Percentiles rank a stretch among this genome's conserved stretches.
phyloP scores from a whole-genome alignment of 1,284 basidiomycete species.

The Ganoderma lingzhi region DNA sequence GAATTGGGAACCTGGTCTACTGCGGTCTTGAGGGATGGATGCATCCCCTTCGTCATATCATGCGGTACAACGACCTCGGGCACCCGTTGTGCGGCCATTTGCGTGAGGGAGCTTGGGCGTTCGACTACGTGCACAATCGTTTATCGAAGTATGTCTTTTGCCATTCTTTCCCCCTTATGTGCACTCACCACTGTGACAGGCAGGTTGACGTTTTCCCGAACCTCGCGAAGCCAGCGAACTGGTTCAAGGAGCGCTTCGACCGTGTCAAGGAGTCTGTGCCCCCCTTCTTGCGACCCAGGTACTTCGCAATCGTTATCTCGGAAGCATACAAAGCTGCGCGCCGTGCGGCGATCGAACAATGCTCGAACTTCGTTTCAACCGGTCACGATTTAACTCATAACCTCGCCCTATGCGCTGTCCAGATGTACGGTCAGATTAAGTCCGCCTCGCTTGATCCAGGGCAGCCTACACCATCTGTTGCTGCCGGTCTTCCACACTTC shows the following conservation, averaged over 20 bases:
- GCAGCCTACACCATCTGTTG: slow-evolving; percentile 79
- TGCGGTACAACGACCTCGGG: slow-evolving; percentile 90
- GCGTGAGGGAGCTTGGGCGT: slow-evolving; percentile 87
- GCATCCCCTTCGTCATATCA: slow-evolving; percentile 83
- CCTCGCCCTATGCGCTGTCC: slow-evolving; percentile 86
- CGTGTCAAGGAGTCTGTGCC: slow-evolving; percentile 78
- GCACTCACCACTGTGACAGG: slow-evolving; percentile 47
- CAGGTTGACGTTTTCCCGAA: slow-evolving; percentile 74
- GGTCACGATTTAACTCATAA: slow-evolving; percentile 92
- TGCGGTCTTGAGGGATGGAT: slow-evolving; percentile 98
- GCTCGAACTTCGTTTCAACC: slow-evolving; percentile 82
- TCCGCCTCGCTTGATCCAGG: slow-evolving; percentile 86
- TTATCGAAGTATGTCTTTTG: slow-evolving; percentile 70
- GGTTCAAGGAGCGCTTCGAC: slow-evolving; percentile 88
- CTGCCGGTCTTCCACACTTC: slow-evolving; percentile 96
- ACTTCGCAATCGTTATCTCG: slow-evolving; percentile 90
- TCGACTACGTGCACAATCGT: slow-evolving; percentile 84
- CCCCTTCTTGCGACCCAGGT: slow-evolving; percentile 91
- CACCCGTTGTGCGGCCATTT: slow-evolving; percentile 90
- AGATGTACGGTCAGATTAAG: slow-evolving; percentile 91
- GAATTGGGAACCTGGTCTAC: slow-evolving; percentile 79
- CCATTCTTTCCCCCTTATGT: neutral
- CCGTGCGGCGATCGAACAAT: slow-evolving; percentile 83
- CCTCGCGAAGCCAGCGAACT: slow-evolving; percentile 74
- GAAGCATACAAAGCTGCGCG: slow-evolving; percentile 92